Percentiles rank a stretch among this genome's conserved stretches.
Evolutionary conservation across 257 asterid species (phyloP).

Genomic region (Nicotiana attenuata): DNA sequence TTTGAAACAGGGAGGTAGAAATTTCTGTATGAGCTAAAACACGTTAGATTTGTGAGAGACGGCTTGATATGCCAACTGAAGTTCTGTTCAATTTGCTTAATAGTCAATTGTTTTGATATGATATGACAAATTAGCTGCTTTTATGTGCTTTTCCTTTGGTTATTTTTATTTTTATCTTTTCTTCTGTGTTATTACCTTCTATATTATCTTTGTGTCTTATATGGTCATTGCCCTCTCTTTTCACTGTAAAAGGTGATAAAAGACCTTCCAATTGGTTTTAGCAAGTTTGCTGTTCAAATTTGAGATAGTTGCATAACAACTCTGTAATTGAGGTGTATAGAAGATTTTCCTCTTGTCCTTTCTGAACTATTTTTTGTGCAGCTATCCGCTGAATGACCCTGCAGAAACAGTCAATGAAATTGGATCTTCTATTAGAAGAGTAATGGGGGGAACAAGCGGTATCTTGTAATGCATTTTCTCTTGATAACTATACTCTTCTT

Average conservation of each 20-base stretch:
- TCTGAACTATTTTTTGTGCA: slow-evolving; percentile 26
- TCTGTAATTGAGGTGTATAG: background rate
- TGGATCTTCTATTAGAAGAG: slow-evolving; percentile 79
- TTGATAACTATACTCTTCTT: background rate
- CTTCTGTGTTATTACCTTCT: background rate
- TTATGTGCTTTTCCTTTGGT: background rate
- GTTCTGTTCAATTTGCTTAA: slow-evolving; percentile 2
- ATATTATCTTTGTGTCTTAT: background rate
- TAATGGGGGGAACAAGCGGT: slow-evolving; percentile 99
- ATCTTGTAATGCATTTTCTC: slow-evolving; percentile 49
- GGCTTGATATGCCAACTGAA: background rate
- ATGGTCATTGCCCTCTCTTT: background rate
- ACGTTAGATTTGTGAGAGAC: background rate
- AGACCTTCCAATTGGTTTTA: background rate
- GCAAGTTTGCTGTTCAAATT: background rate
- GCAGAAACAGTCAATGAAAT: slow-evolving; percentile 77
- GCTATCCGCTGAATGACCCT: slow-evolving; percentile 95
- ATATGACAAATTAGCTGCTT: background rate
- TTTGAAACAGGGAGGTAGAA: background rate
- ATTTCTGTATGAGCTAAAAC: background rate
- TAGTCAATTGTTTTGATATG: background rate
- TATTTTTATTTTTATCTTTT: background rate
- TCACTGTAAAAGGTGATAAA: background rate
- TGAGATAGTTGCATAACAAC: background rate
- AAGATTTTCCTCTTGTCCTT: background rate